phyloP scores from a whole-genome alignment of 345 rosid genomes.

The Populus alba region DNA sequence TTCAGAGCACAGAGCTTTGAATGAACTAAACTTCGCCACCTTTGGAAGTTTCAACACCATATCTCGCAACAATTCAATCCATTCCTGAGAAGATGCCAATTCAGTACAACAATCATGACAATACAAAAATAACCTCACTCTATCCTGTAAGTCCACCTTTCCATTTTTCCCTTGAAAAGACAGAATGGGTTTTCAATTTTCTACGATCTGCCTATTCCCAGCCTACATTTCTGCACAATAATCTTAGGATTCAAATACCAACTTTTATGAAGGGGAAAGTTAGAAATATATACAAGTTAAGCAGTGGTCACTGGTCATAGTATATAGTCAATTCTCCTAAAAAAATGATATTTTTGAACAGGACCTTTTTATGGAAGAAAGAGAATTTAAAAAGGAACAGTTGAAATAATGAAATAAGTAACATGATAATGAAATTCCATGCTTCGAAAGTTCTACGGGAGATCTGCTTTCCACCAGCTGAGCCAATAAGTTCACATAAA shows the following conservation, averaged over 20 bases:
- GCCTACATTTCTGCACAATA: not conserved
- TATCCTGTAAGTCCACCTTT: not conserved
- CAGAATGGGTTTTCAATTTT: not conserved
- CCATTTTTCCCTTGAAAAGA: not conserved
- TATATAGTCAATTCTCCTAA: not conserved
- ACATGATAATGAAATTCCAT: not conserved
- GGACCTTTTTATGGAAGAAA: not conserved
- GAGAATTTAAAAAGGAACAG: not conserved
- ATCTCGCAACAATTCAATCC: slow-evolving; percentile 76
- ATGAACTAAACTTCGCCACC: slow-evolving; percentile 49
- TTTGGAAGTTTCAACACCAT: slow-evolving; percentile 80
- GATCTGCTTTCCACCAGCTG: not conserved
- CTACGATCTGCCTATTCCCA: not conserved
- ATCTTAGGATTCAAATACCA: not conserved
- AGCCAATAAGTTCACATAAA: not conserved
- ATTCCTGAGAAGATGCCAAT: slow-evolving; percentile 54
- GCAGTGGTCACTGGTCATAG: not conserved
- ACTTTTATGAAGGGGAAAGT: not conserved
- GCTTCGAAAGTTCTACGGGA: not conserved
- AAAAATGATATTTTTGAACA: not conserved
- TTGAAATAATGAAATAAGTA: not conserved
- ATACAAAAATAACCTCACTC: not conserved
- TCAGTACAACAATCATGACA: slow-evolving; percentile 5
- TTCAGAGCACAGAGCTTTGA: slow-evolving; percentile 67
- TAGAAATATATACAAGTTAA: not conserved